phyloP scores from a whole-genome alignment of 768 basidiomycete genomes.

The Suillus placidus region DNA sequence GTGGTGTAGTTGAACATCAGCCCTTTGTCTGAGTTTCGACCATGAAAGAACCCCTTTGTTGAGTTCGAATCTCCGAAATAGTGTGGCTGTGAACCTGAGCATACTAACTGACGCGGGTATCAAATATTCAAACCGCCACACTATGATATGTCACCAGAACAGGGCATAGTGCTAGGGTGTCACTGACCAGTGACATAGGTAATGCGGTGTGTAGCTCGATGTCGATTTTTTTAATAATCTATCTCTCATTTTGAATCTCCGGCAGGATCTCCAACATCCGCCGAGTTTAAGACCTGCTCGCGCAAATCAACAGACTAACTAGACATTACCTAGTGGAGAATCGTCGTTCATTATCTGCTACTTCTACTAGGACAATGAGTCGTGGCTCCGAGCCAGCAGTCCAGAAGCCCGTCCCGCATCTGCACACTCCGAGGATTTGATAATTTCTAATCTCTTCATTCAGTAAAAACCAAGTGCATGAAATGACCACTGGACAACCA shows the following conservation, averaged over 20 bases:
- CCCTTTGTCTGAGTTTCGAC: slow-evolving; percentile 33
- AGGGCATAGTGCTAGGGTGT: not conserved
- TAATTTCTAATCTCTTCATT: not conserved
- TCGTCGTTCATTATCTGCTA: not conserved
- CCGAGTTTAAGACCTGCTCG: not conserved
- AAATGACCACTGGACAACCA: not conserved
- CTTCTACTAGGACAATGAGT: not conserved
- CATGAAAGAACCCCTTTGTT: slow-evolving; percentile 19
- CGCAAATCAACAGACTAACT: not conserved
- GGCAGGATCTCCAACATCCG: slow-evolving; percentile 3
- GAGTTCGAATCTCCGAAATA: not conserved
- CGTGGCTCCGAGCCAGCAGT: not conserved
- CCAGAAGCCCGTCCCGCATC: not conserved
- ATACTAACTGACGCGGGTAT: not conserved
- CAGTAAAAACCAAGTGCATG: not conserved
- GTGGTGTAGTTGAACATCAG: slow-evolving; percentile 73
- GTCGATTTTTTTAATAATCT: not conserved
- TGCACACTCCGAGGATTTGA: not conserved
- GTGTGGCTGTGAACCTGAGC: slow-evolving; percentile 2
- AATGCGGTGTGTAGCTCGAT: not conserved
- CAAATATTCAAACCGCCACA: not conserved
- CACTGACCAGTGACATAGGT: not conserved
- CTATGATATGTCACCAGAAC: not conserved
- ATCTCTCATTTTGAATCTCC: not conserved
- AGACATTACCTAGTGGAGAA: not conserved